phyloP scores from a whole-genome alignment of 176 grass and related monocot species.

The Zizania latifolia region DNA sequence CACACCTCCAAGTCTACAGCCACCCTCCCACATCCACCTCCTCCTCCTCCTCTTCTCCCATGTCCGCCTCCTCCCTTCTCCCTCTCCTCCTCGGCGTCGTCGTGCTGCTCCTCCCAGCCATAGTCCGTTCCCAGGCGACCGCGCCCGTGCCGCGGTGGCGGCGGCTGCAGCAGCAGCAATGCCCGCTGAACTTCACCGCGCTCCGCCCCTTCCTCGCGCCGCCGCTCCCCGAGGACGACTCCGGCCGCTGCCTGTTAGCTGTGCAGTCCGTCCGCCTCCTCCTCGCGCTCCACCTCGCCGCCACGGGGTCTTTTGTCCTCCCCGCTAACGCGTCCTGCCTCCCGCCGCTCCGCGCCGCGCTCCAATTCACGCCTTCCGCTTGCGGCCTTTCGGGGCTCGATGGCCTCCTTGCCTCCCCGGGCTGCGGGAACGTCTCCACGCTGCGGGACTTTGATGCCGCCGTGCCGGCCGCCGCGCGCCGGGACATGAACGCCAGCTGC shows the following conservation, averaged over 20 bases:
- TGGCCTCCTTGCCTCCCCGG: slow-evolving; percentile 33
- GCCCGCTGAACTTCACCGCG: slow-evolving; percentile 74
- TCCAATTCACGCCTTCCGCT: slow-evolving; percentile 39
- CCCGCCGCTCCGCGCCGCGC: slow-evolving; percentile 8
- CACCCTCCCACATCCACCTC: background rate
- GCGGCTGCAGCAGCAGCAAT: slow-evolving; percentile 9
- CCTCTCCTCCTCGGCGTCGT: background rate
- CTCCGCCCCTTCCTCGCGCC: slow-evolving; percentile 24
- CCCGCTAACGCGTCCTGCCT: slow-evolving; percentile 36
- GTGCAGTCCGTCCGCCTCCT: slow-evolving; percentile 39
- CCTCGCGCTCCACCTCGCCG: slow-evolving; percentile 46
- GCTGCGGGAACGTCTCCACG: slow-evolving; percentile 65
- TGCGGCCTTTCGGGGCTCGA: slow-evolving; percentile 47
- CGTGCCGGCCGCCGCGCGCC: slow-evolving; percentile 35
- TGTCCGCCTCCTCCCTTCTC: background rate
- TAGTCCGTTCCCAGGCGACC: background rate
- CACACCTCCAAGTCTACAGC: background rate
- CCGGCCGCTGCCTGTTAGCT: slow-evolving; percentile 39
- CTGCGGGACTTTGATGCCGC: slow-evolving; percentile 37
- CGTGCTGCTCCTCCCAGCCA: background rate
- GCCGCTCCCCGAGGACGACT: slow-evolving; percentile 2
- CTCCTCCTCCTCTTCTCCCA: background rate
- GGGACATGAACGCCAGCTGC: slow-evolving; percentile 52
- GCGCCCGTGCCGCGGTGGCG: background rate
- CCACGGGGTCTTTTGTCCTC: slow-evolving; percentile 42